phyloP scores from a whole-genome alignment of 495 filamentous ascomycete genomes.

The Xylaria castorea region DNA sequence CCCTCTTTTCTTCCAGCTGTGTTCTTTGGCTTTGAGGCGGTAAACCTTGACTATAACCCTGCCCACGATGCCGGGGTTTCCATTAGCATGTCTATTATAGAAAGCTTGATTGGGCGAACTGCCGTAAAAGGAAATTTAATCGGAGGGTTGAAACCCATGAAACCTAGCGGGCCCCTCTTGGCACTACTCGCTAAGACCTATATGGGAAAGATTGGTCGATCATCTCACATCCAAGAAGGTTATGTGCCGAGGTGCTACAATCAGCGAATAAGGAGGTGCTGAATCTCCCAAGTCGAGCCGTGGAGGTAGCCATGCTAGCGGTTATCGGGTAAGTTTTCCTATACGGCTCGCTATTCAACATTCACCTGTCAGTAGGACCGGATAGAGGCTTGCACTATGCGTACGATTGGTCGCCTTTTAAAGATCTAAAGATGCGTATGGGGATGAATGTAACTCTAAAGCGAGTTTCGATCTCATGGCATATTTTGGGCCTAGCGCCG shows the following conservation, averaged over 20 bases:
- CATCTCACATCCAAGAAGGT: background rate
- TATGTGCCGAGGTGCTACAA: background rate
- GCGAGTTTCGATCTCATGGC: background rate
- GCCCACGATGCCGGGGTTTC: background rate
- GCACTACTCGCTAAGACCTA: background rate
- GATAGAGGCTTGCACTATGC: background rate
- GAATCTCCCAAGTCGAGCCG: background rate
- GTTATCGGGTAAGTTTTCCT: constrained; percentile 3
- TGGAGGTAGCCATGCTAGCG: background rate
- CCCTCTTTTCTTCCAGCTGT: too few species aligned
- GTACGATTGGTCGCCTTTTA: background rate
- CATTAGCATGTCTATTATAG: constrained; percentile 8
- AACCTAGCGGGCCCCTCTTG: constrained; percentile 1
- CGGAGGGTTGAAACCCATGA: background rate
- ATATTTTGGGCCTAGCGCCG: background rate
- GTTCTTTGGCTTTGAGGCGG: too few species aligned
- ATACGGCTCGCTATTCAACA: background rate
- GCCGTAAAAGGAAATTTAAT: background rate
- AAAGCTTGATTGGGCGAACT: constrained; percentile 8
- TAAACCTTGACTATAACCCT: background rate
- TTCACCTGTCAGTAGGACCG: background rate
- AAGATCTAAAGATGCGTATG: background rate
- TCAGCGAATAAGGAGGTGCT: background rate
- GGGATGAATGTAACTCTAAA: background rate
- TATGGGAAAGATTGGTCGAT: background rate